phyloP scores from a whole-genome alignment of 148 eudicot species.

The Polygonum maritimum region DNA sequence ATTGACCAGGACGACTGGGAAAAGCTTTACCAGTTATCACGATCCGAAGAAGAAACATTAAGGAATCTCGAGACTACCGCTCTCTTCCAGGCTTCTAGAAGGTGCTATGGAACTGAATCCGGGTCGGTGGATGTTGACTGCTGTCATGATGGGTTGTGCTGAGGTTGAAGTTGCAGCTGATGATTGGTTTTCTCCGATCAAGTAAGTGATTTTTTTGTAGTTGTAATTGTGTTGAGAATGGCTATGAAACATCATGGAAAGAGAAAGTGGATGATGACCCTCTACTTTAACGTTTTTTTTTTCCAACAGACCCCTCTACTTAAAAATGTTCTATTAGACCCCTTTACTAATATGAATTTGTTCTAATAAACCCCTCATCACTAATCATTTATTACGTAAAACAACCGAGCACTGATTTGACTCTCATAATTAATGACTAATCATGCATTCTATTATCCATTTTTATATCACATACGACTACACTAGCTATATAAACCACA shows the following conservation, averaged over 20 bases:
- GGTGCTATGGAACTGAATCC: slow-evolving; percentile 72
- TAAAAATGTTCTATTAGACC: too few species aligned
- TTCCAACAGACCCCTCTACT: too few species aligned
- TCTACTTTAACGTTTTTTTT: too few species aligned
- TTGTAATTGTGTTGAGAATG: neutral
- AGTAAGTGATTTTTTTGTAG: slow-evolving; percentile 13
- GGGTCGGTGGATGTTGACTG: slow-evolving; percentile 62
- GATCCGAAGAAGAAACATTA: slow-evolving; percentile 50
- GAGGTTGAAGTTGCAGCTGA: slow-evolving; percentile 19
- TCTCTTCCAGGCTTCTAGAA: slow-evolving; percentile 70
- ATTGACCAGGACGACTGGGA: slow-evolving; percentile 85
- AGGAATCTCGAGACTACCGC: slow-evolving; percentile 43
- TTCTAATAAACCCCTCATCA: too few species aligned
- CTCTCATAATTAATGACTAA: too few species aligned
- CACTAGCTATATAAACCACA: too few species aligned
- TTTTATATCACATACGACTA: too few species aligned
- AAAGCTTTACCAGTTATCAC: slow-evolving; percentile 44
- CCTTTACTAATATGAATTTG: too few species aligned
- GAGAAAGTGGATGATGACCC: neutral
- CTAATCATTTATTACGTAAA: too few species aligned
- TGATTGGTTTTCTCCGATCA: slow-evolving; percentile 53
- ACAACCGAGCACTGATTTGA: too few species aligned
- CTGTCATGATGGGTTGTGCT: slow-evolving; percentile 54
- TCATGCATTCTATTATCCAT: too few species aligned
- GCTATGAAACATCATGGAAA: neutral